These are phyloP conservation scores for Clonostachys byssicola DNA, from an alignment of 2,329 filamentous ascomycete genomes.

Conservation along the genomic window DNA sequence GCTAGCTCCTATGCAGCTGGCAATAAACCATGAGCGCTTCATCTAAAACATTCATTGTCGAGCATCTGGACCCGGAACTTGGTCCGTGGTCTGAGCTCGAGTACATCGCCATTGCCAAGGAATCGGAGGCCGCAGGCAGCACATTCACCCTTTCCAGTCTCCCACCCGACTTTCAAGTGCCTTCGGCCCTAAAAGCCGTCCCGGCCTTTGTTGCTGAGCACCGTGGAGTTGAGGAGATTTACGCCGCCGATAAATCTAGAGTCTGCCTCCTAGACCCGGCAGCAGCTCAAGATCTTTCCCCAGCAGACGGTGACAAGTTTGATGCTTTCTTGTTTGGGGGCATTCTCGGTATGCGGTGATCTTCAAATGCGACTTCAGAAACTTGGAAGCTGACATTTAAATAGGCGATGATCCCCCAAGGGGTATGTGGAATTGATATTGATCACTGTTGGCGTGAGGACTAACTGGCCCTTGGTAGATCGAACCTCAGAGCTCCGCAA, in stretches of 20 bases:
- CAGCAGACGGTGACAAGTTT: conserved; percentile 78
- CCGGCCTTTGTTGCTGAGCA: conserved; percentile 68
- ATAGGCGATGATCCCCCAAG: conserved; percentile 88
- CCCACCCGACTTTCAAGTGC: conserved; percentile 63
- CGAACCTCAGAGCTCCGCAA: conserved; percentile 92
- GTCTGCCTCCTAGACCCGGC: conserved; percentile 90
- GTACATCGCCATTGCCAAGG: conserved; percentile 81
- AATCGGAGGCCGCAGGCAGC: conserved; percentile 64
- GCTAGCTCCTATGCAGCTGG: neutral
- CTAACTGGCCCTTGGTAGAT: conserved; percentile 47
- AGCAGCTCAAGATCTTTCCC: conserved; percentile 74
- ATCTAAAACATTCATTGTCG: conserved; percentile 80
- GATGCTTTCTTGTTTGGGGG: conserved; percentile 94
- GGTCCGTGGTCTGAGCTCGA: conserved; percentile 93
- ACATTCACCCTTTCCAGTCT: conserved; percentile 82
- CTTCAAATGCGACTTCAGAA: neutral
- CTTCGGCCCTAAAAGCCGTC: conserved; percentile 46
- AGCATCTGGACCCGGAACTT: conserved; percentile 93
- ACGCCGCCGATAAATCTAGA: conserved; percentile 64
- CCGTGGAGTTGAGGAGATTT: conserved; percentile 79
- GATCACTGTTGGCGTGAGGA: neutral
- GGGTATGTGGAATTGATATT: conserved; percentile 49
- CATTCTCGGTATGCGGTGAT: conserved; percentile 71
- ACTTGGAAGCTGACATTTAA: neutral
- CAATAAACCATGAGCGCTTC: no score